phyloP scores from a whole-genome alignment of 208 protist species.

The Angomonas ambiguus region DNA sequence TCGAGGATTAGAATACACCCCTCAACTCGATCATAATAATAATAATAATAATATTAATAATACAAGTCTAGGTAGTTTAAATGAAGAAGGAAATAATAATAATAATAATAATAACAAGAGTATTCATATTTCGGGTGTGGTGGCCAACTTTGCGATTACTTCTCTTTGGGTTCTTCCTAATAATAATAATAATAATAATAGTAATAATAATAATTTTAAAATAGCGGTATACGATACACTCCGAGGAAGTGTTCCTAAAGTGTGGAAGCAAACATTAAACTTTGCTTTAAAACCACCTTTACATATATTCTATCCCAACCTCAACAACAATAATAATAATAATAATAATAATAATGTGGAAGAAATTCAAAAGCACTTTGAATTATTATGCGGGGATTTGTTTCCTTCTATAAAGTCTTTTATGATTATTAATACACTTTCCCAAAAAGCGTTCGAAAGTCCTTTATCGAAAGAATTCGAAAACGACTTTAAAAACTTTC shows the following conservation, averaged over 20 bases:
- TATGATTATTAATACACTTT: not conserved
- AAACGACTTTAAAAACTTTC: not conserved
- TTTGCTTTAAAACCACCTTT: slow-evolving; percentile 66
- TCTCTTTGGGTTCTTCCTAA: slow-evolving; percentile 56
- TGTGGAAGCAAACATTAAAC: slow-evolving; percentile 78
- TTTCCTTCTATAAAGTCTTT: not conserved
- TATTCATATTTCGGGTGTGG: slow-evolving; percentile 38
- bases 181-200: too few relatives aligned
- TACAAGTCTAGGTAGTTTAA: not conserved
- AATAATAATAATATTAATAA: not conserved
- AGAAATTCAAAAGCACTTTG: slow-evolving; percentile 12
- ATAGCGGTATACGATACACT: slow-evolving; percentile 55
- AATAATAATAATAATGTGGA: not conserved
- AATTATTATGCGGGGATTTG: not conserved
- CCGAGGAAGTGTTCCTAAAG: slow-evolving; percentile 71
- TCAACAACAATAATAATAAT: not conserved
- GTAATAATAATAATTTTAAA: slow-evolving; percentile 23
- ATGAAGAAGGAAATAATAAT: not conserved
- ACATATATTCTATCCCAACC: slow-evolving; percentile 19
- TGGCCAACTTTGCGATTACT: slow-evolving; percentile 70
- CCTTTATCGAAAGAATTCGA: not conserved
- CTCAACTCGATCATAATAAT: slow-evolving; percentile 12
- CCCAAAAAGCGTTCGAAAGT: not conserved
- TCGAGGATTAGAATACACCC: slow-evolving; percentile 60
- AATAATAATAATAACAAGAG: not conserved